Evolutionary conservation across 2,329 filamentous ascomycete genomes (phyloP), one percentile per base, ranked within the genome.

Genomic region (Gremmenia infestans): DNA sequence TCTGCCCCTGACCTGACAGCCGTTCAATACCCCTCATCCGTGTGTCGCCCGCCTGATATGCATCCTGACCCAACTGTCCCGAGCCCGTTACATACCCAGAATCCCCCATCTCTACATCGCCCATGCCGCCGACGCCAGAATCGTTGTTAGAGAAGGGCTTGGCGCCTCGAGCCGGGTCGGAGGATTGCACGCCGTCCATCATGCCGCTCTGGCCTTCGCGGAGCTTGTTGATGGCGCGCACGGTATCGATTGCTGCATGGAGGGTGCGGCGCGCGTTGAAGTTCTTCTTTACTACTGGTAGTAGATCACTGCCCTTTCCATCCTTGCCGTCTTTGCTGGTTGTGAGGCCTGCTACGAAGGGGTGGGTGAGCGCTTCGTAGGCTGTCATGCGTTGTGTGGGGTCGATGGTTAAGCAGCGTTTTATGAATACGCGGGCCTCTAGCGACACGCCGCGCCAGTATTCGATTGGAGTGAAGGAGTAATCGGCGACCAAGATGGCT

Each of bases 391-490:
- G 89, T 64, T 85, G 82, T 56, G 81, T 81, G 2, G 92, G 89
- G 70, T 97, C 92, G 69, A 97, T 88, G 40, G 94, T 97, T 53
- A 99, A 79, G 70, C 94, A 99, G 61, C 85, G 82, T 65, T 87
- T 85, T 75, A 99, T 96, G 73, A 99, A 99, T 65, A 96, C 89
- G 67, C 95, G 89, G 43, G 93, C 89, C 49, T 85, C 81, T 52
- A 86, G 80, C 23, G 91, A 96, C 60, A 99, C 93, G 58, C 90
- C 91, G 60, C 92, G 88, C 94, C 94, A 99, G 79, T 97, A 97
- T 71, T 97, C 93, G 59, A 89, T 76, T 1, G 94, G 94, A 4
- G 90, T 93, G 73, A 97, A 99, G 69, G 85, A 89, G 78, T 97
- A 99, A 76, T 97, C 93, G 57, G 94, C 94, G 60, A 91, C 89